Evolutionary conservation across 1,139 yeast species (phyloP).

Genomic region (Lodderomyces theae): DNA sequence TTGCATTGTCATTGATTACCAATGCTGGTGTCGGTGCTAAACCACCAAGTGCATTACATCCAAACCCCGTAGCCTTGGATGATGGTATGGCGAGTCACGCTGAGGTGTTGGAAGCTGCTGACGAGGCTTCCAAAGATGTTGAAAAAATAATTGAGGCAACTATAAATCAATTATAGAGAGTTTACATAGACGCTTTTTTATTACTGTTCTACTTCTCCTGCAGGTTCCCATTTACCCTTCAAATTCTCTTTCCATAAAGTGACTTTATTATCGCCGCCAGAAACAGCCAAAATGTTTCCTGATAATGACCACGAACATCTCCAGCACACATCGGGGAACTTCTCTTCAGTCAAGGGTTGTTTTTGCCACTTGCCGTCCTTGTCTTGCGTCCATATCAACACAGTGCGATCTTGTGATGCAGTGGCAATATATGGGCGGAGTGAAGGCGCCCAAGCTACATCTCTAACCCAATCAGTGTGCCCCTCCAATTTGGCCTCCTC

Average conservation of each 20-base stretch:
- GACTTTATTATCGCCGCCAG: constrained; percentile 95
- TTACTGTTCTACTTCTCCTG: constrained; percentile 87
- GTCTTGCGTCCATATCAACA: constrained; percentile 86
- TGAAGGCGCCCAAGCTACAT: constrained; percentile 97
- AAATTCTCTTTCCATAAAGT: constrained; percentile 95
- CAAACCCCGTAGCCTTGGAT: constrained; percentile 51
- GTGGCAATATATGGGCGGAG: constrained; percentile 93
- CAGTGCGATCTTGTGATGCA: constrained; percentile 95
- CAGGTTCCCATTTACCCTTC: constrained; percentile 93
- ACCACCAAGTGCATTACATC: constrained; percentile 71
- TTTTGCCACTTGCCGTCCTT: constrained; percentile 75
- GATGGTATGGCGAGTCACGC: constrained; percentile 85
- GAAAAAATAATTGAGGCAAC: constrained; percentile 65
- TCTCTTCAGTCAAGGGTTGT: constrained; percentile 68
- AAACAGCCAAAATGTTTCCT: constrained; percentile 91
- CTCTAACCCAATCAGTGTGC: constrained; percentile 97
- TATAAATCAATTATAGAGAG: constrained; percentile 42
- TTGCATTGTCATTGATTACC: constrained; percentile 85
- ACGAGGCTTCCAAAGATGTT: constrained; percentile 77
- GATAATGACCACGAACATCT: constrained; percentile 96
- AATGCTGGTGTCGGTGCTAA: constrained; percentile 74
- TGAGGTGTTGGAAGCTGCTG: constrained; percentile 84
- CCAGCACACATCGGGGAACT: constrained; percentile 97
- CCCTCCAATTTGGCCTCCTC: constrained; percentile 82
- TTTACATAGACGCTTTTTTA: neutral